Base-by-base conservation (phyloP, 2,329 filamentous ascomycete species). In the Drechslera avenae region DNA sequence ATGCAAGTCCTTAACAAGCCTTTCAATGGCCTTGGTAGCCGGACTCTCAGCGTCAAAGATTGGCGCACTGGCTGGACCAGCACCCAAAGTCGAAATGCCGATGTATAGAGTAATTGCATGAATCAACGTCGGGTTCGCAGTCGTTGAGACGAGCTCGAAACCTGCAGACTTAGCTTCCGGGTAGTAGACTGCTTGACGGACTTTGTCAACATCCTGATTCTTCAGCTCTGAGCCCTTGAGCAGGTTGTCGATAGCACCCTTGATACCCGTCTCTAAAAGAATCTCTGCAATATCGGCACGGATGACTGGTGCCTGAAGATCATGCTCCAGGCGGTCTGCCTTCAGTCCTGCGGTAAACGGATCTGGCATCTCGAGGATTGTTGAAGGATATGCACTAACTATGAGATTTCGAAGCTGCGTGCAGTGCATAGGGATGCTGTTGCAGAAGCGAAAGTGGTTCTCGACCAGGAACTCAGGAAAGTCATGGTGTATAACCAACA, bases 391-490 rank as follows among this genome's bases (percentile, higher is more conserved):
- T 6, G 92, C 91, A 56, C 89, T 89, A 55, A 97, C 81, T 45
- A 99, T 86, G 46, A 96, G 81, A 67, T 97, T 97, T 59, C 92
- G 86, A 44, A 97, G 80, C 73, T 97, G 94, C 13, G 87, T 86
- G 74, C 90, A 94, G 66, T 94, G 88, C 42, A 86, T 84, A 1
- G 92, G 90, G 50, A 97, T 88, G 66, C 85, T 86, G 62, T 89
- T 87, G 76, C 88, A 91, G 44, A 99, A 84, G 60, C 86, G 84
- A 60, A 90, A 85, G 68, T 96, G 90, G 71, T 96, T 91, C 63
- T 92, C 90, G 5, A 90, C 88, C 34, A 99, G 77, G 73, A 96
- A 99, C 49, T 97, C 91, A 0, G 93, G 89, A 74, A 91, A 97
- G 72, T 99, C 94, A 68, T 97, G 94, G 62, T 96, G 90, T 45